phyloP scores from a whole-genome alignment of 352 stramenopile species.

The Globisporangium nagaii region DNA sequence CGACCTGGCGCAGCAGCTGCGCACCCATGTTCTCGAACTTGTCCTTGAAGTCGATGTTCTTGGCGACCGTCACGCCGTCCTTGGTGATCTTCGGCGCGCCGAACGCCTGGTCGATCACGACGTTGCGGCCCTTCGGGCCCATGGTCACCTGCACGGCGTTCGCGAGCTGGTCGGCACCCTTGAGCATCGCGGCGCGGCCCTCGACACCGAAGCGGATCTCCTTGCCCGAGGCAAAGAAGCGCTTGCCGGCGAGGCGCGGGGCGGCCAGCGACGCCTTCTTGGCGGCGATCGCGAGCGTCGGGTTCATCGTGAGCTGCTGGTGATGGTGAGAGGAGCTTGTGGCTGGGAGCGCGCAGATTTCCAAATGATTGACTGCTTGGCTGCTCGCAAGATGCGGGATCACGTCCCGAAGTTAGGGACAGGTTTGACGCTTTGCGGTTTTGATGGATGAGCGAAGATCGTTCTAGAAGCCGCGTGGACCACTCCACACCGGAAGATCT shows the following conservation, averaged over 20 bases:
- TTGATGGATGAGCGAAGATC: slow-evolving; percentile 5
- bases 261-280: slow-evolving; percentile 55
- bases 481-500: not conserved
- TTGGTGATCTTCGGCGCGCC: slow-evolving; percentile 80
- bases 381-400: not conserved
- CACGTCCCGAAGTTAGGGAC: no score
- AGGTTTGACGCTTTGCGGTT: no score
- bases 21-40: slow-evolving; percentile 82
- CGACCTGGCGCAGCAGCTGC: slow-evolving; percentile 68
- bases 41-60: slow-evolving; percentile 74
- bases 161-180: slow-evolving; percentile 97
- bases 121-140: slow-evolving; percentile 99
- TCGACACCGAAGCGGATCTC: slow-evolving; percentile 99
- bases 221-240: slow-evolving; percentile 91
- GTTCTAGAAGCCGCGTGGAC: slow-evolving; percentile 2
- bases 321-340: not conserved
- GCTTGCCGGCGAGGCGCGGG: slow-evolving; percentile 35
- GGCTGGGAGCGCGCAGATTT: slow-evolving; percentile 13
- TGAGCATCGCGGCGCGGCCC: slow-evolving; percentile 97
- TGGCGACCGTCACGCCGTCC: slow-evolving; percentile 69
- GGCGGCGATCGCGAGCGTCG: slow-evolving; percentile 44
- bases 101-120: slow-evolving; percentile 97
- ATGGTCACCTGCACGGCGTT: slow-evolving; percentile 99
- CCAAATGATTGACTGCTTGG: slow-evolving; percentile 9
- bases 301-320: slow-evolving; percentile 53